Base-by-base conservation (phyloP, 768 basidiomycete species). In the Boletus insuetus region DNA sequence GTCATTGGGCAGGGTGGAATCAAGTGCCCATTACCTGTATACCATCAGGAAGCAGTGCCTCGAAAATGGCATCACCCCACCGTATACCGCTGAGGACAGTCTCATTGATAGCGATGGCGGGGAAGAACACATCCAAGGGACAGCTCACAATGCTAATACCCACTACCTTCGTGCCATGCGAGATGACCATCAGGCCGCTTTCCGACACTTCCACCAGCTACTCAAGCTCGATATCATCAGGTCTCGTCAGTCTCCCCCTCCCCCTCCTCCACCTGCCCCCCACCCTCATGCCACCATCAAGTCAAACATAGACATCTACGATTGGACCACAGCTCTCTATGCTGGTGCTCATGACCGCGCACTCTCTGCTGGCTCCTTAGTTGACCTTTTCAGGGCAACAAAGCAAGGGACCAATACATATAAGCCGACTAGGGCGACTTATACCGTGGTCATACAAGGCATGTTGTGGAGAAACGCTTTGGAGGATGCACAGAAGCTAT, bases 361-460 rank as follows among this genome's bases (percentile, higher is more conserved):
- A 0, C 69, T 73, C 34, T 59, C 73, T 19, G 58, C 73, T 2
- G 43, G 62, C 34, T 61, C 56, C 11, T 71, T 84, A 17, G 58
- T 81, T 26, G 54, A 62, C 0, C 63, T 78, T 26, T 80, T 79
- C 58, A 56, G 71, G 19, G 66, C 69, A n/a, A 62, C 71, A 6
- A 64, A 62, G 3, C 56, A 62, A 16, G 58, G 56, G 35, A 64
- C 66, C n/a, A 59, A 41, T 45, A 51, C 64, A 19, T 69, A 79
- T 22, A 70, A 67, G 26, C 77, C 79, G 0, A 80, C 75, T 3
- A 69, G 76, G 13, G 77, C 72, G 0, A 77, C 83, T 0, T 79
- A 84, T 60, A 84, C 82, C 19, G 69, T 82, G 29, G 68, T 84
- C 54, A 74, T 88, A 39, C 77, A 77, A 31, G 84, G 80, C 1